phyloP scores from a whole-genome alignment of 805 yeast genomes.

The Suhomyces pyralidae region DNA sequence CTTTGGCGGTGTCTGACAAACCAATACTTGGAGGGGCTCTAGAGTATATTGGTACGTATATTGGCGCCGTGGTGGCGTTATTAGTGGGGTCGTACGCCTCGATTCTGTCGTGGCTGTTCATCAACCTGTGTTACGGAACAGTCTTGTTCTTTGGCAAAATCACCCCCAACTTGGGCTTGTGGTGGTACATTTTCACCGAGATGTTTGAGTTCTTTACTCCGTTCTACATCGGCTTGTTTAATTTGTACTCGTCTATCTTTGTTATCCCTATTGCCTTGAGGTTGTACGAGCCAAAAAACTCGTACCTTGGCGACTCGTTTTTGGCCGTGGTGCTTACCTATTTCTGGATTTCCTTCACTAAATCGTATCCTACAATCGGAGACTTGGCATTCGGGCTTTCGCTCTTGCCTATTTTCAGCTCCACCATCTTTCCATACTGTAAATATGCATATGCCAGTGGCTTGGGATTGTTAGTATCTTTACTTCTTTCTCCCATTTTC shows the following conservation, averaged over 20 bases:
- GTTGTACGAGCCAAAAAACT: slow-evolving; percentile 33
- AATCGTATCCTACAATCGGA: slow-evolving; percentile 82
- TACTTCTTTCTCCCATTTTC: slow-evolving; percentile 79
- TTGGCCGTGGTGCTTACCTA: slow-evolving; percentile 47
- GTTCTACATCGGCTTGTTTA: slow-evolving; percentile 82
- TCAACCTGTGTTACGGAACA: slow-evolving; percentile 48
- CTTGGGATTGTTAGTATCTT: slow-evolving; percentile 48
- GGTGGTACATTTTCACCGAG: slow-evolving; percentile 99
- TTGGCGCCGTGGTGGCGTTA: slow-evolving; percentile 15
- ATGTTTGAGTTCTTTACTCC: slow-evolving; percentile 86
- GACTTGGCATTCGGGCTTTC: slow-evolving; percentile 56
- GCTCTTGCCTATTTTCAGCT: slow-evolving; percentile 41
- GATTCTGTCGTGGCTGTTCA: slow-evolving; percentile 26
- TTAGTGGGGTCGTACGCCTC: slow-evolving; percentile 23
- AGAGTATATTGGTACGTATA: slow-evolving; percentile 17
- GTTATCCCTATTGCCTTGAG: slow-evolving; percentile 73
- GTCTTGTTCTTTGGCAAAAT: slow-evolving; percentile 62
- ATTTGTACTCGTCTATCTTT: slow-evolving; percentile 64
- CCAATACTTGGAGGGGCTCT: not conserved
- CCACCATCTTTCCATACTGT: slow-evolving; percentile 45
- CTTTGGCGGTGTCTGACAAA: slow-evolving; percentile 15
- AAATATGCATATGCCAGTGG: slow-evolving; percentile 45
- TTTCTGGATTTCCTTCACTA: slow-evolving; percentile 57
- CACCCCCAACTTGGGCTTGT: slow-evolving; percentile 86
- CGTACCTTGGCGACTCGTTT: slow-evolving; percentile 46